Conservation (phyloP, 169 alveolate species). For the Babesia ovata region DNA sequence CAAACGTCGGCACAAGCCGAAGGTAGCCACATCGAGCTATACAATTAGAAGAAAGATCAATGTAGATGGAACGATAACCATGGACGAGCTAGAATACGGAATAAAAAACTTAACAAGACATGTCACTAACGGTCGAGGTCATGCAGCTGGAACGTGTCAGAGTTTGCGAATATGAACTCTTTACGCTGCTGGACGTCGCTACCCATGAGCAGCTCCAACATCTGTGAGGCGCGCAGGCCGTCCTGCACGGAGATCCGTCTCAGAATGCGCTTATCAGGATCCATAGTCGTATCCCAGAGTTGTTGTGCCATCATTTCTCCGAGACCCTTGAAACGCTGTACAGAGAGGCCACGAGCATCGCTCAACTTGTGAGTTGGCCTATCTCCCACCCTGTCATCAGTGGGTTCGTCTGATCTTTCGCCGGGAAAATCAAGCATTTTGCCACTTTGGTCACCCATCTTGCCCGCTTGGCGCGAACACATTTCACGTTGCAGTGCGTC, state of each 20-base stretch:
- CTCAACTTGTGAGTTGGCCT: neutral
- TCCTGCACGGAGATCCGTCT: conserved; percentile 76
- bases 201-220: conserved; percentile 76
- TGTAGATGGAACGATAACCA: neutral
- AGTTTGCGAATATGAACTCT: conserved; percentile 70
- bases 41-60: neutral
- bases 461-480: neutral
- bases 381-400: neutral
- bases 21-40: neutral
- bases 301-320: conserved; percentile 87
- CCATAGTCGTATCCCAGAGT: conserved; percentile 84
- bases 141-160: conserved; percentile 64
- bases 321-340: conserved; percentile 83
- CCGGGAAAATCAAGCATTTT: neutral
- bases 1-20: no score
- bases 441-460: neutral
- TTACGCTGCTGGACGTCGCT: conserved; percentile 77
- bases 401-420: neutral
- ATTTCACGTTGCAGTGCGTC: conserved; percentile 45
- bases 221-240: conserved; percentile 69
- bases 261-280: conserved; percentile 75
- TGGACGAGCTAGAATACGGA: neutral
- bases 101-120: neutral
- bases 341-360: conserved; percentile 42
- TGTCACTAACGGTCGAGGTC: conserved; percentile 49